Evolutionary conservation across 2,329 filamentous ascomycete species (phyloP).

Genomic region (Calonectria pauciramosa): DNA sequence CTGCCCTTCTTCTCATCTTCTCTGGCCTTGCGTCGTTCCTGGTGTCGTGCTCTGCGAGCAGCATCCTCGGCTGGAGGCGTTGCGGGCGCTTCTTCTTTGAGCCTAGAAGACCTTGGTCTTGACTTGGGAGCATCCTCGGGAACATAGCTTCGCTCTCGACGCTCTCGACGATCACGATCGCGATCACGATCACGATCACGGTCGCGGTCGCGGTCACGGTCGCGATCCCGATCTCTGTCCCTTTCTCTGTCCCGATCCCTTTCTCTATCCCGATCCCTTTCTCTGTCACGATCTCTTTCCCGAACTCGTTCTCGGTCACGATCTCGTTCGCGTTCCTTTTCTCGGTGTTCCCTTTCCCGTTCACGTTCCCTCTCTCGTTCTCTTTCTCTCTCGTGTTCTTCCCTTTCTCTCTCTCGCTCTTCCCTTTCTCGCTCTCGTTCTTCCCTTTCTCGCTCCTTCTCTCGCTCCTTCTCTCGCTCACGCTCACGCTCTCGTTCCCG

Average conservation of each 20-base stretch:
- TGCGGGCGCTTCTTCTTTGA: slow-evolving; percentile 42
- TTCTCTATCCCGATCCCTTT: slow-evolving; percentile 30
- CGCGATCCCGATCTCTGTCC: slow-evolving; percentile 29
- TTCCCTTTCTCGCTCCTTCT: background rate
- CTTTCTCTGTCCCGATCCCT: slow-evolving; percentile 35
- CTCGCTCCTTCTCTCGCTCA: background rate
- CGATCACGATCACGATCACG: background rate
- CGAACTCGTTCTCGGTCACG: background rate
- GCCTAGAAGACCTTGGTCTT: slow-evolving; percentile 33
- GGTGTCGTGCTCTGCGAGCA: slow-evolving; percentile 51
- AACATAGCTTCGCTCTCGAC: slow-evolving; percentile 13
- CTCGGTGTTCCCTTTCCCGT: background rate
- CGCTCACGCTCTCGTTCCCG: background rate
- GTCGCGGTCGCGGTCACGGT: slow-evolving; percentile 5
- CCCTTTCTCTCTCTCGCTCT: background rate
- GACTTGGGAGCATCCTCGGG: slow-evolving; percentile 23
- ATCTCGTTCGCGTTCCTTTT: background rate
- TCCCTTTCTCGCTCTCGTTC: background rate
- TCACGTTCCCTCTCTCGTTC: background rate
- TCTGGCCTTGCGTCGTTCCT: slow-evolving; percentile 49
- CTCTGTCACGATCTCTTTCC: background rate
- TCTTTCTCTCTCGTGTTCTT: background rate
- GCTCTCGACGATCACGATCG: background rate
- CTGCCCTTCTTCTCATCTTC: slow-evolving; percentile 49
- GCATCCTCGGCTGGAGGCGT: slow-evolving; percentile 47